phyloP scores from a whole-genome alignment of 345 rosid species.

The Syzygium jambos region DNA sequence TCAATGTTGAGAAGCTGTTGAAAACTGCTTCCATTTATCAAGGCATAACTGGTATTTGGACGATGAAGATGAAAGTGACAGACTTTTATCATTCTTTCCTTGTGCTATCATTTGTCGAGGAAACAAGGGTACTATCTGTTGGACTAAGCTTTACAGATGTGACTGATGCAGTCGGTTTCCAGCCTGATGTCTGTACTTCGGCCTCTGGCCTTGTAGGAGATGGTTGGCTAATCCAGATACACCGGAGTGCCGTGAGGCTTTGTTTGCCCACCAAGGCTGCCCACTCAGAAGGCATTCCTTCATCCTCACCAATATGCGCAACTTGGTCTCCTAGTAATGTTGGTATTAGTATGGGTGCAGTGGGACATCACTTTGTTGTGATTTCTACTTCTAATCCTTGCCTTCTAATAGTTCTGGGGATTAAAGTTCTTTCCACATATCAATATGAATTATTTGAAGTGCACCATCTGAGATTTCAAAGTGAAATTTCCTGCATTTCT shows the following conservation, averaged over 20 bases:
- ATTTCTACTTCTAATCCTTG: slow-evolving; percentile 95
- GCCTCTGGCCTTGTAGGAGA: slow-evolving; percentile 86
- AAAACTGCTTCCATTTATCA: slow-evolving; percentile 85
- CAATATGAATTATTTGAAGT: slow-evolving; percentile 65
- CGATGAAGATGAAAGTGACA: slow-evolving; percentile 60
- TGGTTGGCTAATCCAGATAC: slow-evolving; percentile 83
- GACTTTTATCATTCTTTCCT: slow-evolving; percentile 89
- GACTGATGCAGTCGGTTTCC: slow-evolving; percentile 93
- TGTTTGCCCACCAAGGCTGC: slow-evolving; percentile 85
- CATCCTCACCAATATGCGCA: slow-evolving; percentile 61
- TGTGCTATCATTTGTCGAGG: slow-evolving; percentile 91
- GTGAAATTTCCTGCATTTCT: slow-evolving; percentile 88
- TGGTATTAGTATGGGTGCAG: slow-evolving; percentile 93
- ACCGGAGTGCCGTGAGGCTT: slow-evolving; percentile 74
- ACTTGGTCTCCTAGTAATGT: slow-evolving; percentile 72
- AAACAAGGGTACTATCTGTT: slow-evolving; percentile 89
- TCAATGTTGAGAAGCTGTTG: slow-evolving; percentile 72
- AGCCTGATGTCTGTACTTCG: slow-evolving; percentile 86
- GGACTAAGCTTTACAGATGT: slow-evolving; percentile 93
- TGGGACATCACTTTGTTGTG: slow-evolving; percentile 58
- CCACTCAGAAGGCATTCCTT: slow-evolving; percentile 70
- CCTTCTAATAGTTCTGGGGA: slow-evolving; percentile 67
- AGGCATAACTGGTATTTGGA: slow-evolving; percentile 93
- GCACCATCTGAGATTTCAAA: slow-evolving; percentile 65
- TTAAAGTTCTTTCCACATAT: slow-evolving; percentile 43